Evolutionary conservation across 352 stramenopile genomes (phyloP).

Genomic region (Phytophthora sansomeana): DNA sequence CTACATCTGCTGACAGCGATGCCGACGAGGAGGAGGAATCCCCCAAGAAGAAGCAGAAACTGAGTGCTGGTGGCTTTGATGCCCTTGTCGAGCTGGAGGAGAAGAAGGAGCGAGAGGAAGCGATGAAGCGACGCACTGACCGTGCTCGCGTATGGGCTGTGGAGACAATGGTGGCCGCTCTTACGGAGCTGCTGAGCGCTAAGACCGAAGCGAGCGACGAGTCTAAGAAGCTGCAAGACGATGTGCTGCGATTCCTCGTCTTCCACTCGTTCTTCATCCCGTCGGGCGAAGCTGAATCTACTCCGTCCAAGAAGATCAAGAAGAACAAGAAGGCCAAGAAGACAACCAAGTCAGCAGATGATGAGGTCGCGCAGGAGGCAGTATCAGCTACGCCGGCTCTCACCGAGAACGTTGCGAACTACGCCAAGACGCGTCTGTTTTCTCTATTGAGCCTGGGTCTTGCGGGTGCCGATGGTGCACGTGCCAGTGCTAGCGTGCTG

Average conservation of each 20-base stretch:
- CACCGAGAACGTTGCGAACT: constrained; percentile 51
- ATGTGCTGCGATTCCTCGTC: constrained; percentile 70
- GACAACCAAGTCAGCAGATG: constrained; percentile 25
- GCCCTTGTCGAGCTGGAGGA: constrained; percentile 81
- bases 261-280: constrained; percentile 75
- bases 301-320: constrained; percentile 59
- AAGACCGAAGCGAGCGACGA: constrained; percentile 25
- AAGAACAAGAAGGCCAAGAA: constrained; percentile 51
- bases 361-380: constrained; percentile 35
- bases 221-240: constrained; percentile 40
- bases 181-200: constrained; percentile 48
- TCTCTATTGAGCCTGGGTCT: constrained; percentile 68
- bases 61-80: constrained; percentile 62
- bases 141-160: constrained; percentile 80
- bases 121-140: constrained; percentile 58
- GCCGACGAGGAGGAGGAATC: constrained; percentile 45
- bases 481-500: constrained; percentile 48
- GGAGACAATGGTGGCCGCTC: constrained; percentile 62
- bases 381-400: constrained; percentile 49
- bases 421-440: constrained; percentile 72
- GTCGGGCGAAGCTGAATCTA: constrained; percentile 32
- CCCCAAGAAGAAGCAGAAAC: constrained; percentile 50
- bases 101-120: constrained; percentile 75
- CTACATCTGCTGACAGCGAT: constrained; percentile 42
- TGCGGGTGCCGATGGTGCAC: constrained; percentile 40